Base-by-base conservation (phyloP, 306 rosid genomes). In the Geum urbanum region DNA sequence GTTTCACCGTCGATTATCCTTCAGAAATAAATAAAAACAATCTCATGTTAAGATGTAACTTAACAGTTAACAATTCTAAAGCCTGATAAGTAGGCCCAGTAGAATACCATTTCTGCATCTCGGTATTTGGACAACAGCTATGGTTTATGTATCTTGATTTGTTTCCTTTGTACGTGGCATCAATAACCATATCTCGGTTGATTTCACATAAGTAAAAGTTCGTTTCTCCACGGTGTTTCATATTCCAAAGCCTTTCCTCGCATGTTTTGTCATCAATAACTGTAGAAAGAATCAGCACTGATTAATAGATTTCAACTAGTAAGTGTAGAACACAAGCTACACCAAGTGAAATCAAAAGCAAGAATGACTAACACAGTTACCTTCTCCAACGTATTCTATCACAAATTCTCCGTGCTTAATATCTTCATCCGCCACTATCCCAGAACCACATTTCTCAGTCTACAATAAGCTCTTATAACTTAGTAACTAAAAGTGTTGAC, bases 1-100 rank as follows among this genome's bases (percentile, higher is more conserved):
- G 98, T 94, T 79, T 94, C 98, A 49, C 95, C 97, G 53, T 90
- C 96, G 49, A 87, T 87, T 78, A 94, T 90, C 98, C 98, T 94
- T 79, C 18, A 79, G 51, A 47, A 50, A 43, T 54, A 80, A 15
- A 49, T 60, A 11, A 46, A 11, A 2, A 79, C 2, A 48, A 45
- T 51, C 3, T 52, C 63, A 69, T 27, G 67, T 84, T 72, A 83
- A 37, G 80, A 76, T 37, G 37, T 39, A 64, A 27, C 20, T 71
- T 32, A 8, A 51, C 43, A 22, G 57, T 46, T 45, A 44, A 49
- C 50, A 39, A 8, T 51, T 53, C 48, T 50, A 70, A 65, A 82
- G 46, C n/a, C 37, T 32, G 54, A 53, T 46, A 53, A 64, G 57
- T 83, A 71, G 75, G 84, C 74, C 71, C 57, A 58, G 73, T 47